Evolutionary conservation across 2,329 filamentous ascomycete genomes (phyloP), one percentile per base, ranked within the genome.

Genomic region (Aspergillus quadrilineatus): DNA sequence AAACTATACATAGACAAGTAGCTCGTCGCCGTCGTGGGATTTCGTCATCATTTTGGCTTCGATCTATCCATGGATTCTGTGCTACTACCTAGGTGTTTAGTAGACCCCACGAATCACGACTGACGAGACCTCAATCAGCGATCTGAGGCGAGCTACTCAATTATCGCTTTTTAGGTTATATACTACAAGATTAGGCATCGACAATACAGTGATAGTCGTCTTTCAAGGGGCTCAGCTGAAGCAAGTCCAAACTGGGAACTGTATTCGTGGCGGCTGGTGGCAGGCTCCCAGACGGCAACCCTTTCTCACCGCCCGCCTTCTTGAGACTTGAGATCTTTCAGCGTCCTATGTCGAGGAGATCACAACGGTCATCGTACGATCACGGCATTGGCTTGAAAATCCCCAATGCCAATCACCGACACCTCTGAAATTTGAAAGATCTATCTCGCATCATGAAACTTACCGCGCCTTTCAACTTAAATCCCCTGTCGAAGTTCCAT

Each of bases 401-500:
- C 22, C 22, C 42, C 12, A 14, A 44, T 14, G 8, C 12, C 42
- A n/a, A 45, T 14, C 12, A 28, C 12, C 43, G 28, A 26, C 41
- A 12, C 10, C 28, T 44, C 17, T 10, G 42, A 5, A 4, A 12
- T 7, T n/a, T 26, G 9, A 14, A 29, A 26, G 30, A 28, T 30
- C 14, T 6, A 14, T 12, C 14, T 34, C 29, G 3, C 29, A 75
- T 65, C 65, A 85, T 86, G 80, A 84, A 80, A 67, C 73, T 76
- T 26, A 78, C 81, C 1, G 70, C 77, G 2, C 71, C 77, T 37
- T 73, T 78, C 42, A 71, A 74, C 42, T 76, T 82, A 60, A 79
- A 76, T 55, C 73, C 78, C 22, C 77, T 84, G 67, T 76, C 79
- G 28, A 85, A 81, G 67, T 77, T 88, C 41, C 78, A 81, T 62